Evolutionary conservation across 2,329 filamentous ascomycete genomes (phyloP).

Genomic region (Pseudocercospora pini-densiflorae): DNA sequence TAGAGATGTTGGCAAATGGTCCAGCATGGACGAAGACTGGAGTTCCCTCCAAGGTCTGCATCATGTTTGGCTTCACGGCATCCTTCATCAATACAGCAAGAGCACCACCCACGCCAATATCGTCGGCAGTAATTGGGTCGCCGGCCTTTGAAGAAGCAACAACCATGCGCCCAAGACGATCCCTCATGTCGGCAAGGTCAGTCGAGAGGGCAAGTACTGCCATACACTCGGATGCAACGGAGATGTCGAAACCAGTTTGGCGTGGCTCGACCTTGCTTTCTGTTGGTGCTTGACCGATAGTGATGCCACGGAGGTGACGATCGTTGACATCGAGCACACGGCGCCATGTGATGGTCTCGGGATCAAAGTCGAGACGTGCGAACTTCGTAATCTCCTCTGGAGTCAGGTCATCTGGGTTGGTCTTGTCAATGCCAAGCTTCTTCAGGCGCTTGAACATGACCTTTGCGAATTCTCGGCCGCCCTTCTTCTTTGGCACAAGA

Average conservation of each 20-base stretch:
- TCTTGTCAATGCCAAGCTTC: constrained; percentile 96
- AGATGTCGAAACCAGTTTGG: constrained; percentile 95
- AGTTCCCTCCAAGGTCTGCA: constrained; percentile 97
- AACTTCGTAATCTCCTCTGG: constrained; percentile 87
- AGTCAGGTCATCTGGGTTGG: constrained; percentile 86
- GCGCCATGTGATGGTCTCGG: constrained; percentile 95
- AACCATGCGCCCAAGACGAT: constrained; percentile 93
- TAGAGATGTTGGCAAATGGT: constrained; percentile 97
- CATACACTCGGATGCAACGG: constrained; percentile 97
- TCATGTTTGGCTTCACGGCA: constrained; percentile 97
- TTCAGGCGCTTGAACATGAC: constrained; percentile 92
- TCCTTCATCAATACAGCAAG: constrained; percentile 96
- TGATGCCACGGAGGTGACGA: constrained; percentile 86
- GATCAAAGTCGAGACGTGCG: constrained; percentile 94
- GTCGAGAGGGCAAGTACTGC: constrained; percentile 95
- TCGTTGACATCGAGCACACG: constrained; percentile 98
- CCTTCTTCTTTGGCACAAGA: constrained; percentile 87
- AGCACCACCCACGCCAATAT: constrained; percentile 90
- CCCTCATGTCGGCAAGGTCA: constrained; percentile 83
- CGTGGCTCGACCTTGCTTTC: constrained; percentile 82
- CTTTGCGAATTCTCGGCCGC: constrained; percentile 81
- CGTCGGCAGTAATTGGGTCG: constrained; percentile 93
- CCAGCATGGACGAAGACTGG: constrained; percentile 97
- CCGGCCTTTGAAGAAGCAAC: constrained; percentile 84
- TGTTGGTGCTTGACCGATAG: constrained; percentile 83